Conservation (phyloP, 208 protist species). For the Porcisia deanei region DNA sequence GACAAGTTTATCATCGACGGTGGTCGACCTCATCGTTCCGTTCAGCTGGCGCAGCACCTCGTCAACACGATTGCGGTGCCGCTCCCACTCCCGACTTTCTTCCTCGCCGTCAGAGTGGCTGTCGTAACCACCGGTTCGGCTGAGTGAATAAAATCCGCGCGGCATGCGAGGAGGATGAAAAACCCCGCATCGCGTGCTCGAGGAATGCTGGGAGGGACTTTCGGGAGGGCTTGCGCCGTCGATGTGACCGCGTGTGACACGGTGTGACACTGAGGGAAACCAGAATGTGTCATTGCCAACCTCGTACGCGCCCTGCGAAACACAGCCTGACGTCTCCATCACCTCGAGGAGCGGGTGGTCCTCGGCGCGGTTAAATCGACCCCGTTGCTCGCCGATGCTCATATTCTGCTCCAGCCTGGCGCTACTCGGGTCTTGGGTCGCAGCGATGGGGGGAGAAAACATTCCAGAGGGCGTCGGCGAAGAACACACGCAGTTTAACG, state of each 20-base stretch:
- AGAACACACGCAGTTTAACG: conserved; percentile 5
- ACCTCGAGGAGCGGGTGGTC: conserved; percentile 28
- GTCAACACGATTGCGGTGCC: conserved; percentile 27
- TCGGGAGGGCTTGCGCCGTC: background rate
- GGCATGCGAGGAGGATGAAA: conserved; percentile 5
- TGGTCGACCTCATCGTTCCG: conserved; percentile 8
- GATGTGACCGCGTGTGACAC: conserved; percentile 2
- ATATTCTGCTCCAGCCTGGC: conserved; percentile 7
- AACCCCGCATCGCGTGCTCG: background rate
- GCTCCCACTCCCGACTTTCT: conserved; percentile 13
- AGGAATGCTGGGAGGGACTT: background rate
- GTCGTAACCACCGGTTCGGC: conserved; percentile 22
- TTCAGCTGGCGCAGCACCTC: conserved; percentile 32
- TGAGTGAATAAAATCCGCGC: conserved; percentile 20
- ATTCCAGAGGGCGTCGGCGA: background rate
- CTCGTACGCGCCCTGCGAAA: conserved; percentile 13
- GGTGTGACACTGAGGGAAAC: background rate
- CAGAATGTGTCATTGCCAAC: background rate
- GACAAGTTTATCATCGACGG: background rate
- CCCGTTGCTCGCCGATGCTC: conserved; percentile 1
- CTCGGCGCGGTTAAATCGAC: conserved; percentile 24
- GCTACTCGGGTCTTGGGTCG: conserved; percentile 4
- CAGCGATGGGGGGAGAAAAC: background rate
- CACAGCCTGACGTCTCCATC: conserved; percentile 30
- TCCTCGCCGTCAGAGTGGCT: conserved; percentile 16